Percentiles rank a stretch among this genome's conserved stretches.
Conservation (phyloP, 2,329 filamentous ascomycete species). For the Fusarium metavorans region DNA sequence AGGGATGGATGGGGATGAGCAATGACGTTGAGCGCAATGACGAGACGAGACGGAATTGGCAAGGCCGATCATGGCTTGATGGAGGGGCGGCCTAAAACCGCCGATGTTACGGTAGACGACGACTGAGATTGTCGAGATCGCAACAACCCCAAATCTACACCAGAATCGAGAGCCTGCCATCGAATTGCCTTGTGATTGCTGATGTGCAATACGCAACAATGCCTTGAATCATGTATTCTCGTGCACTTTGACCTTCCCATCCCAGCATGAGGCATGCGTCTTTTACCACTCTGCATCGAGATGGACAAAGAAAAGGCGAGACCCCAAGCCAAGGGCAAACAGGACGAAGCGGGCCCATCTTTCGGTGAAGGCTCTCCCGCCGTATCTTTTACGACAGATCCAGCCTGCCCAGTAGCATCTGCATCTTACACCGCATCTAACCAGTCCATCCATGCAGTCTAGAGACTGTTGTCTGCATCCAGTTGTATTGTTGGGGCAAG, state of each 20-base stretch:
- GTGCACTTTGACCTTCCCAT: neutral
- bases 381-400: slow-evolving; percentile 25
- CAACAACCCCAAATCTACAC: neutral
- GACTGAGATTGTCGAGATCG: slow-evolving; percentile 1
- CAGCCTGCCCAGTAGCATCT: slow-evolving; percentile 30
- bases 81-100: slow-evolving; percentile 16
- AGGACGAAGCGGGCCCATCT: slow-evolving; percentile 19
- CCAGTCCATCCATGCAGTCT: neutral
- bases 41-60: slow-evolving; percentile 10
- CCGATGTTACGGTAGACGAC: slow-evolving; percentile 21
- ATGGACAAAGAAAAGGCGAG: neutral
- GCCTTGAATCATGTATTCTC: neutral
- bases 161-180: slow-evolving; percentile 2
- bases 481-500: slow-evolving; percentile 11
- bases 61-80: slow-evolving; percentile 13
- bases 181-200: neutral
- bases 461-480: slow-evolving; percentile 1
- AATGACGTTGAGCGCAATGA: slow-evolving; percentile 35
- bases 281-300: neutral
- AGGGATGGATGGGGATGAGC: slow-evolving; percentile 4
- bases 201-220: neutral
- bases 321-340: neutral
- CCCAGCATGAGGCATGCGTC: neutral
- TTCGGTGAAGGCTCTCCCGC: slow-evolving; percentile 18
- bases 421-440: slow-evolving; percentile 26